These are phyloP conservation scores for Oldenlandia corymbosa DNA, from an alignment of 257 asterid species.

Conservation along the genomic window DNA sequence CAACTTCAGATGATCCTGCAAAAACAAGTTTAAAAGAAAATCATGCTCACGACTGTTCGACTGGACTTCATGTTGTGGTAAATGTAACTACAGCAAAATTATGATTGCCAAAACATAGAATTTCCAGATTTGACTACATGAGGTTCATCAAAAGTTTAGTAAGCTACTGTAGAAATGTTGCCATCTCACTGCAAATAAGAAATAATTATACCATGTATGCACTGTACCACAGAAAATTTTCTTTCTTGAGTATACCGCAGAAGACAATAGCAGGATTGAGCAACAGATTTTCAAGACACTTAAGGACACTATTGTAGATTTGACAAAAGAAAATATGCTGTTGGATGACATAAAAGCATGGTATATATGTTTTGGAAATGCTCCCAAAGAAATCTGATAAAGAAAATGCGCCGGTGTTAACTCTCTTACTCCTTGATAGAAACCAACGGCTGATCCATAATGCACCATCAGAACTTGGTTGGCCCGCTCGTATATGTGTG, in stretches of 20 bases:
- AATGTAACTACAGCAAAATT: not conserved
- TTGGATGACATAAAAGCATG: not conserved
- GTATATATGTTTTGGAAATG: not conserved
- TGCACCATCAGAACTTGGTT: constrained; percentile 54
- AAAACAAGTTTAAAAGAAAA: constrained; percentile 5
- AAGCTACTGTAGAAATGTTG: not conserved
- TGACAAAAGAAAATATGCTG: not conserved
- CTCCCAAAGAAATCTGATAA: not conserved
- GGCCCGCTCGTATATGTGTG: constrained; percentile 91
- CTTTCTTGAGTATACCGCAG: too few species aligned
- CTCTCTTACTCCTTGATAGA: constrained; percentile 83
- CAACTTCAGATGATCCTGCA: constrained; percentile 86
- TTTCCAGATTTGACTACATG: not conserved
- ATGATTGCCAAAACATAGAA: not conserved
- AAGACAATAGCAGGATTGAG: not conserved
- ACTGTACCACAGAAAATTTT: too few species aligned
- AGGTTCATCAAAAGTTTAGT: not conserved
- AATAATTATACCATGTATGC: not conserved
- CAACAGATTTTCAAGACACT: not conserved
- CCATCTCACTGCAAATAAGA: too few species aligned
- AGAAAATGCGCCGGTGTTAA: not conserved
- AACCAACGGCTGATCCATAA: constrained; percentile 70
- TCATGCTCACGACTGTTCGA: not conserved
- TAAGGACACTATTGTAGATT: not conserved
- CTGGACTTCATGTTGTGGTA: not conserved